phyloP scores from a whole-genome alignment of 2,329 filamentous ascomycete species.

The Grosmannia huntii region DNA sequence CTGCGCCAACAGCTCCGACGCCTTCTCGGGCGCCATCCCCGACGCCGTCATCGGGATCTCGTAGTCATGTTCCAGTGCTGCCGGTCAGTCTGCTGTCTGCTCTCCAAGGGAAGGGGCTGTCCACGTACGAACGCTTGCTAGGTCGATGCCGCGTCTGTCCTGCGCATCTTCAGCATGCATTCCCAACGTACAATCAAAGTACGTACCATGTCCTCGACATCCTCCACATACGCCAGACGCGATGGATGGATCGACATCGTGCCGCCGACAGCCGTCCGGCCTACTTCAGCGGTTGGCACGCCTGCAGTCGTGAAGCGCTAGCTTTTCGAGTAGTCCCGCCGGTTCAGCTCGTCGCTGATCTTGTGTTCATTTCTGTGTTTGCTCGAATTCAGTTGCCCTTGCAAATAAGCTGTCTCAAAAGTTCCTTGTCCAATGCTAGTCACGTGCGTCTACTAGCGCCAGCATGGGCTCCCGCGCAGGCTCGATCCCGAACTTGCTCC shows the following conservation, averaged over 20 bases:
- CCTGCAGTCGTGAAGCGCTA: background rate
- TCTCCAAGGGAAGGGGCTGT: background rate
- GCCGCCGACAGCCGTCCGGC: background rate
- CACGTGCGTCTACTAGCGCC: background rate
- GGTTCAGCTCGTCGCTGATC: background rate
- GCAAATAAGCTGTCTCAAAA: no score
- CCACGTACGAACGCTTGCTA: conserved; percentile 34
- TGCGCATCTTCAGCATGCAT: background rate
- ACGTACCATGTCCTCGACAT: conserved; percentile 47
- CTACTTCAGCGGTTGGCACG: background rate
- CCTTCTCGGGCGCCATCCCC: conserved; percentile 66
- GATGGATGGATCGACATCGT: conserved; percentile 64
- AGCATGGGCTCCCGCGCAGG: background rate
- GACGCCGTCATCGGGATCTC: conserved; percentile 52
- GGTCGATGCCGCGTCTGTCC: conserved; percentile 15
- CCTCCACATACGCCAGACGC: conserved; percentile 69
- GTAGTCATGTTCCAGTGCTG: conserved; percentile 65
- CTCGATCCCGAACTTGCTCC: background rate
- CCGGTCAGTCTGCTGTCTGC: no score
- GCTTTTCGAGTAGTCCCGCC: background rate
- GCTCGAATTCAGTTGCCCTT: no score
- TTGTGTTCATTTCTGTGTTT: no score
- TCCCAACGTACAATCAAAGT: background rate
- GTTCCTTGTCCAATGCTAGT: no score
- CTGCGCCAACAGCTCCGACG: conserved; percentile 72